Base-by-base conservation (phyloP, 2,329 filamentous ascomycete genomes). In the Nigrospora oryzae region DNA sequence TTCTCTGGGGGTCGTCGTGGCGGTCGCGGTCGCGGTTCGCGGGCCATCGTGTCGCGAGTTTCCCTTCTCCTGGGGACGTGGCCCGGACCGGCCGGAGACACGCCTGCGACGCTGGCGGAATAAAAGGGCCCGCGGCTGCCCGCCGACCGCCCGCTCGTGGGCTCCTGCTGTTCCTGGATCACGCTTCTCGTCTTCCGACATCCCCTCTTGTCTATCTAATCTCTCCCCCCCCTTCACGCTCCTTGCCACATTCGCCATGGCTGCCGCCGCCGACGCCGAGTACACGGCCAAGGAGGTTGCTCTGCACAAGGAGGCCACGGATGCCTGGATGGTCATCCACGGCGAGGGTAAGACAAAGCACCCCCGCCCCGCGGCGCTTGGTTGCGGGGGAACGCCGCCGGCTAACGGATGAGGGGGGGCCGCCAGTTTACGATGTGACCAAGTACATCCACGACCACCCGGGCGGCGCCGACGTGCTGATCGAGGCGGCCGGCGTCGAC, bases 401-500 rank as follows among this genome's bases (percentile, higher is more conserved):
- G 38, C 46, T 50, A 42, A 50, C 41, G 12, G 4, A 6, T 17
- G 15, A 23, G 14, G 17, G n/a, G n/a, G n/a, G n/a, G n/a, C n/a
- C n/a, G 12, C 13, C 33, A 77, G 79, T 83, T 2, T 82, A 80
- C 53, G 65, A 83, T 56, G 63, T 81, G 11, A 73, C 78, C 1
- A 67, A 70, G 37, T 83, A 81, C 49, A 48, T 77, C 2, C 62
- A 73, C 19, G 77, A 83, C 46, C 80, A 83, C 49, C 80, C 80
- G 44, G 87, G 87, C 55, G 88, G 88, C 60, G 80, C 84, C 56
- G 86, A 90, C 58, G 79, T 90, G 48, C 71, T 93, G 36, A 71
- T 87, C 47, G 87, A 91, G 50, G 83, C 87, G 28, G 86, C 75
- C 53, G 88, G 88, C 46, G 81, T 83, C 54, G 86, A 93, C 65